Conservation (phyloP, 768 basidiomycete species). For the Lyophyllum shimeji region DNA sequence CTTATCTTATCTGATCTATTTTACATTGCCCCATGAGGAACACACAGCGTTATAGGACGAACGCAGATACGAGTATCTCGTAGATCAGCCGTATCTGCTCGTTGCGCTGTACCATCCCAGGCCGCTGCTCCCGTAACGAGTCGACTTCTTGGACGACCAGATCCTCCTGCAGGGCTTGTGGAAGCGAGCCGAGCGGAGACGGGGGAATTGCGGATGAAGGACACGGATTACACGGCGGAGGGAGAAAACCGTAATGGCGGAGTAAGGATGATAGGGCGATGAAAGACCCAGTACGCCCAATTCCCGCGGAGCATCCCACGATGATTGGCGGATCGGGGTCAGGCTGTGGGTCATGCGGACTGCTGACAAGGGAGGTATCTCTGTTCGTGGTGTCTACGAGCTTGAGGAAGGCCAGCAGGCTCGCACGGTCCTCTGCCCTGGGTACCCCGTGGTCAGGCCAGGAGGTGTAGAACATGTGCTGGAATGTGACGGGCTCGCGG, state of each 20-base stretch:
- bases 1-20: neutral
- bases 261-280: conserved; percentile 79
- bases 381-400: conserved; percentile 68
- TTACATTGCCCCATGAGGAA: neutral
- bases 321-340: conserved; percentile 77
- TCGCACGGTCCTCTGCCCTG: conserved; percentile 52
- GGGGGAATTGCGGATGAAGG: conserved; percentile 34
- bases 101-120: conserved; percentile 75
- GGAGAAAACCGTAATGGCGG: conserved; percentile 54
- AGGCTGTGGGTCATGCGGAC: conserved; percentile 21
- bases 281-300: conserved; percentile 86
- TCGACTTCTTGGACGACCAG: conserved; percentile 72
- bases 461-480: conserved; percentile 69
- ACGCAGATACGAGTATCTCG: conserved; percentile 43
- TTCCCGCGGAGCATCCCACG: conserved; percentile 83
- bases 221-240: conserved; percentile 29
- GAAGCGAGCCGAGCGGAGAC: conserved; percentile 61
- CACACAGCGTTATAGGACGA: conserved; percentile 2
- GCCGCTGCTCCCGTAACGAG: conserved; percentile 75
- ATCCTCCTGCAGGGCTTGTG: conserved; percentile 49
- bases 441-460: conserved; percentile 93
- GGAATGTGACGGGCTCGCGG: conserved; percentile 49
- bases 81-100: conserved; percentile 71
- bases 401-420: conserved; percentile 58
- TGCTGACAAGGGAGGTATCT: conserved; percentile 32